Evolutionary conservation across 1,139 yeast species (phyloP).

Genomic region (Waltiozyma sp.): DNA sequence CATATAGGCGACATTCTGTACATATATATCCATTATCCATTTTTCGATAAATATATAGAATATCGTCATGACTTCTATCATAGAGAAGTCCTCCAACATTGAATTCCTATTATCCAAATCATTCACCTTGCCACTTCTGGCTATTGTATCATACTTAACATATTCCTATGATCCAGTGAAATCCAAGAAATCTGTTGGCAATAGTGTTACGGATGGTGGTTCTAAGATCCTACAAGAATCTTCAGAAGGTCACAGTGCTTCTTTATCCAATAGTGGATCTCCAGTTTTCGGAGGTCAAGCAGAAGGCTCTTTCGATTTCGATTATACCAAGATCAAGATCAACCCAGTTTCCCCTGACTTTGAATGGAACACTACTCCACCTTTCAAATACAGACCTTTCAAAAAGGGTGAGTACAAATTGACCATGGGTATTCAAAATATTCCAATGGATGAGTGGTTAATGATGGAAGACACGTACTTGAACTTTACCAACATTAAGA

Average conservation of each 20-base stretch:
- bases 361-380: constrained; percentile 37
- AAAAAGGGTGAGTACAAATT: constrained; percentile 50
- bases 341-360: constrained; percentile 26
- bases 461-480: constrained; percentile 55
- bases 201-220: not conserved
- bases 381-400: constrained; percentile 50
- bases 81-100: not conserved
- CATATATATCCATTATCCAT: too few relatives aligned
- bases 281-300: not conserved
- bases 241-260: not conserved
- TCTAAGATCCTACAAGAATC: not conserved
- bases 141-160: constrained; percentile 4
- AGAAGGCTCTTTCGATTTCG: not conserved
- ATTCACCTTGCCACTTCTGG: constrained; percentile 7
- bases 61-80: not conserved
- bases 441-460: constrained; percentile 52
- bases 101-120: constrained; percentile 5
- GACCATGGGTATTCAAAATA: constrained; percentile 55
- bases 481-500: constrained; percentile 33
- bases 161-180: not conserved
- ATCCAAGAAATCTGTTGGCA: not conserved
- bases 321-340: constrained; percentile 2
- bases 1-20: too few relatives aligned
- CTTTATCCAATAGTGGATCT: not conserved
- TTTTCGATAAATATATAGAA: too few relatives aligned